These are phyloP conservation scores for Eucalyptus viminalis DNA, from an alignment of 345 rosid genomes.

Conservation along the genomic window DNA sequence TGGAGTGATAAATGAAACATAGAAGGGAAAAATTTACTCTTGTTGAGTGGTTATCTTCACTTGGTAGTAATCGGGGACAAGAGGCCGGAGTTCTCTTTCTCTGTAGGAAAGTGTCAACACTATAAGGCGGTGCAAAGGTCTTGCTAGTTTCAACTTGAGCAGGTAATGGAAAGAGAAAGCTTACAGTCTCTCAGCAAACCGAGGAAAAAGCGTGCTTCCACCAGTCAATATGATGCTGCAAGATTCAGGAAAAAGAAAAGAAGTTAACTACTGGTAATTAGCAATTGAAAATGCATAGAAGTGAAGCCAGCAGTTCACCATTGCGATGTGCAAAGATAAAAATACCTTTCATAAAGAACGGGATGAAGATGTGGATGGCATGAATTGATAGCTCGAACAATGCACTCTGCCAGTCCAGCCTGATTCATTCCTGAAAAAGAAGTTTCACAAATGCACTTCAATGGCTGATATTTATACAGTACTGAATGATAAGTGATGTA, in stretches of 20 bases:
- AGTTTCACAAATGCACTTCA: not conserved
- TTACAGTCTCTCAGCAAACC: constrained; percentile 79
- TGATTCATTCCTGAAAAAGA: constrained; percentile 68
- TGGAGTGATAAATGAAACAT: not conserved
- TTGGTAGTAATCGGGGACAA: constrained; percentile 72
- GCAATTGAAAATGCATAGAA: not conserved
- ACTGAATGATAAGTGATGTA: not conserved
- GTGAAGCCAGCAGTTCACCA: not conserved
- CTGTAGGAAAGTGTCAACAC: constrained; percentile 21
- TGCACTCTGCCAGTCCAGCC: constrained; percentile 96
- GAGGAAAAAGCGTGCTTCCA: constrained; percentile 83
- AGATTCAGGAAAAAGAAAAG: not conserved
- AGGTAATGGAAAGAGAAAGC: not conserved
- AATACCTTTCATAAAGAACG: constrained; percentile 78
- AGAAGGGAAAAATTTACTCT: constrained; percentile 43
- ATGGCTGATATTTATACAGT: not conserved
- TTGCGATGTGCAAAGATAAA: not conserved
- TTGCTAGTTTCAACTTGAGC: not conserved
- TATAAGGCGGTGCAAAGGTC: not conserved
- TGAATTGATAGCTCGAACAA: constrained; percentile 80
- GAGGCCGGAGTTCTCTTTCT: constrained; percentile 86
- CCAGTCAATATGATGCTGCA: constrained; percentile 86
- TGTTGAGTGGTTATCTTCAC: constrained; percentile 76
- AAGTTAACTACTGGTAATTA: not conserved
- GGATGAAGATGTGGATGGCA: constrained; percentile 85